These are phyloP conservation scores for Xylogone sp. DNA, from an alignment of 2,329 filamentous ascomycete genomes.

Conservation along the genomic window DNA sequence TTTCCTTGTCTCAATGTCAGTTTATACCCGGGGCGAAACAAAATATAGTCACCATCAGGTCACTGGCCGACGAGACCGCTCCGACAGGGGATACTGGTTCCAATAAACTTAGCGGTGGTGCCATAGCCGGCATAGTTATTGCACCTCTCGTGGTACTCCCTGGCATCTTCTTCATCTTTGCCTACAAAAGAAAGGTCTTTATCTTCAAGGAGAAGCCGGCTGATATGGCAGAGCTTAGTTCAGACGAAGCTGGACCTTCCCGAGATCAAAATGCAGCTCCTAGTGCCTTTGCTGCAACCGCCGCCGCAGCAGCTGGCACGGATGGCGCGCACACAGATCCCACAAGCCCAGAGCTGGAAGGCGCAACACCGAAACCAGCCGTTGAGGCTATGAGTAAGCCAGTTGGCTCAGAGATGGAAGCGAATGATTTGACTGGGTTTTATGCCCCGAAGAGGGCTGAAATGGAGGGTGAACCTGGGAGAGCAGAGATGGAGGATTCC, in stretches of 20 bases:
- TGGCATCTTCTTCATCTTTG: conserved; percentile 7
- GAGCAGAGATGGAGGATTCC: neutral
- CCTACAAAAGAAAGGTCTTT: neutral
- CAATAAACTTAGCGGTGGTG: conserved; percentile 8
- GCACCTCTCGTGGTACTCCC: conserved; percentile 8
- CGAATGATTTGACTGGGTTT: neutral
- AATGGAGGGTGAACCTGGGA: too few relatives aligned
- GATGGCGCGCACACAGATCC: neutral
- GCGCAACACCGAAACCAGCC: neutral
- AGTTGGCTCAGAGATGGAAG: neutral
- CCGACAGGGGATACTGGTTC: neutral
- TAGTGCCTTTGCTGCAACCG: neutral
- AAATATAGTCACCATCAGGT: conserved; percentile 14
- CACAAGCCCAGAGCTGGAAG: neutral
- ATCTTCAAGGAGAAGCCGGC: neutral
- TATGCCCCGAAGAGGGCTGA: neutral
- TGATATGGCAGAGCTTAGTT: neutral
- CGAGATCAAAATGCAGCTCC: neutral
- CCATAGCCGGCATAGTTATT: conserved; percentile 18
- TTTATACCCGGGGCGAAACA: conserved; percentile 1
- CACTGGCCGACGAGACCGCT: neutral
- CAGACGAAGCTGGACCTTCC: neutral
- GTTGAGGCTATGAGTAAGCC: neutral
- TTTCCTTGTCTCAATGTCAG: conserved; percentile 24
- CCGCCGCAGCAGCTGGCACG: neutral